Base-by-base conservation (phyloP, 805 yeast genomes). In the Metschnikowia vanudenii region DNA sequence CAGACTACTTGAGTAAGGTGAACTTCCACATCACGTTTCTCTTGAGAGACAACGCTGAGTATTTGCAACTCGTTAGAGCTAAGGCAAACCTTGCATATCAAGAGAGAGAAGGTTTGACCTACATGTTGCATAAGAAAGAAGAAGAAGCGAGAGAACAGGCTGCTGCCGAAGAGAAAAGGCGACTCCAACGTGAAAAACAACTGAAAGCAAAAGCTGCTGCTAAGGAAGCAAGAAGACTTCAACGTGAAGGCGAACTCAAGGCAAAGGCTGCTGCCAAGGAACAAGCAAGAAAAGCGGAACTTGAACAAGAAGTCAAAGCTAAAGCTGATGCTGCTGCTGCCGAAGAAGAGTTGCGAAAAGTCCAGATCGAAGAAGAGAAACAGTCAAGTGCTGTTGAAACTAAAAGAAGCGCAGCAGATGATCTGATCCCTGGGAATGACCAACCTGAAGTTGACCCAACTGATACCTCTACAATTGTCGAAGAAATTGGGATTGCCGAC, bases 11-110 rank as follows among this genome's bases (percentile, higher is more conserved):
- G 43, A 58, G 60, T 16, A 71, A 69, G 26, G 61, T 78, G 31
- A 69, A 71, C 49, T 60, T 64, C 47, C 79, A 83, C 46, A 63
- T 83, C 41, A 68, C 70, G 37, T 67, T 78, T 13, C 59, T 85
- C 40, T 59, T 75, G 26, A 73, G 78, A 38, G 94, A 86, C 57
- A 77, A 82, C 43, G 82, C 80, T 14, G 82, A 80, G 31, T 52
- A 49, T 37, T 46, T 51, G 42, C 52, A 60, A 47, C 53, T 72
- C 45, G 64, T 68, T 24, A 56, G 77, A 37, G 77, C 77, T 18
- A 61, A 66, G 53, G 76, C 75, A 6, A 73, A 73, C 45, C 63
- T 73, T 8, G 74, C 75, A 3, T 69, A 67, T 47, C 77, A 73
- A 51, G 50, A 60, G 47, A 54, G 77, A 41, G 76, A 72, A 50